Conservation (phyloP, 2,329 filamentous ascomycete species). For the Cercospora sp. region DNA sequence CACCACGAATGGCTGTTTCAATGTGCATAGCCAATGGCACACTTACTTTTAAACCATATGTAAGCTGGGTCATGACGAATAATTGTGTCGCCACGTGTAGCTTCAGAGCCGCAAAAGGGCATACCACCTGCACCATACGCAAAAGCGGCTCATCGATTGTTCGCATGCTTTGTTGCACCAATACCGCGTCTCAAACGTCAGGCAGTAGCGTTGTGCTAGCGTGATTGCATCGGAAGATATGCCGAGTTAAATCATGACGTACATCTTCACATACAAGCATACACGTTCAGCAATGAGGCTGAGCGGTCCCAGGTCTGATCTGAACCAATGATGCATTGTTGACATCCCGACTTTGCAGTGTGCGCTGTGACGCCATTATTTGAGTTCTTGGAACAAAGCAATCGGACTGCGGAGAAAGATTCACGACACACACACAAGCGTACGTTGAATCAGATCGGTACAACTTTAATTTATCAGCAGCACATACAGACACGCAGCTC, state of each 20-base stretch:
- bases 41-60: not conserved
- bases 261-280: not conserved
- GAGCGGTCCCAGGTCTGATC: not conserved
- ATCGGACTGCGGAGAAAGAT: not conserved
- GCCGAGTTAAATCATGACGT: constrained; percentile 14
- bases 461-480: not conserved
- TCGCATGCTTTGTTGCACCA: constrained; percentile 10
- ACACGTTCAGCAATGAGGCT: not conserved
- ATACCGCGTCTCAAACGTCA: constrained; percentile 1
- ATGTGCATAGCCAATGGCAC: not conserved
- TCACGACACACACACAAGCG: not conserved
- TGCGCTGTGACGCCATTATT: not conserved
- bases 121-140: constrained; percentile 8
- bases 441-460: not conserved
- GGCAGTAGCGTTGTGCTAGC: constrained; percentile 2
- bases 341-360: not conserved
- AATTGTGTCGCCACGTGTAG: constrained; percentile 12
- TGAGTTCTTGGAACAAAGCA: not conserved
- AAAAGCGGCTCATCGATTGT: constrained; percentile 9
- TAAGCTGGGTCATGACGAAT: constrained; percentile 5
- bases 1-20: not conserved
- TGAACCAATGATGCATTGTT: not conserved
- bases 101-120: not conserved
- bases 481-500: not conserved
- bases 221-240: not conserved